phyloP scores from a whole-genome alignment of 2,329 filamentous ascomycete species.

The Penicillium paneum region DNA sequence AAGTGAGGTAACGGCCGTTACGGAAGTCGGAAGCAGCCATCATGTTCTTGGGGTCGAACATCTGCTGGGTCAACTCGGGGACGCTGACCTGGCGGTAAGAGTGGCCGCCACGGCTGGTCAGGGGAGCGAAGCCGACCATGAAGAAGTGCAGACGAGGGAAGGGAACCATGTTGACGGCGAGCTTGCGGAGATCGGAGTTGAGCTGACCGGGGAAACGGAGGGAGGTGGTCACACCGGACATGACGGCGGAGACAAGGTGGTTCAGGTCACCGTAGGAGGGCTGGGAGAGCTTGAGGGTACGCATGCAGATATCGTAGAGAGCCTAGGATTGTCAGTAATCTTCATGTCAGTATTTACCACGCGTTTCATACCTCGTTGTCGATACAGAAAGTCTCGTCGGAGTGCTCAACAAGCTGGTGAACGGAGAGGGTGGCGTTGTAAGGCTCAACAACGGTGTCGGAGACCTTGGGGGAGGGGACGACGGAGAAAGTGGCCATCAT shows the following conservation, averaged over 20 bases:
- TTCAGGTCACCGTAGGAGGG: conserved; percentile 99
- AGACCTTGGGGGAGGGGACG: conserved; percentile 97
- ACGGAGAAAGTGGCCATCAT: conserved; percentile 99
- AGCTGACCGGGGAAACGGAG: conserved; percentile 99
- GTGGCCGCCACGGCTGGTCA: conserved; percentile 87
- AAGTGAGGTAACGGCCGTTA: conserved; percentile 98
- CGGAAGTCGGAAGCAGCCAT: conserved; percentile 99
- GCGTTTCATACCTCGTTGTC: conserved; percentile 76
- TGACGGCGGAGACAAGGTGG: conserved; percentile 98
- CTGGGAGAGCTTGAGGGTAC: conserved; percentile 97
- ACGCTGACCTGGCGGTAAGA: conserved; percentile 97
- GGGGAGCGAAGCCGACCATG: conserved; percentile 99
- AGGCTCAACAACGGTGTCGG: conserved; percentile 98
- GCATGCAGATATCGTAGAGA: conserved; percentile 99
- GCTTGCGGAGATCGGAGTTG: conserved; percentile 99
- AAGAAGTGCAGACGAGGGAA: conserved; percentile 99
- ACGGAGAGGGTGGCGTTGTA: conserved; percentile 99
- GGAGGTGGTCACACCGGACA: conserved; percentile 98
- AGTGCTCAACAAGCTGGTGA: conserved; percentile 99
- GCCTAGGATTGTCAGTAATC: conserved; percentile 51
- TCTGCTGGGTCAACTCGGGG: conserved; percentile 98
- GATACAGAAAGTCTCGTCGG: conserved; percentile 99
- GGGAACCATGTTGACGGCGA: conserved; percentile 99
- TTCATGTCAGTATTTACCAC: neutral
- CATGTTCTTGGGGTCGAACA: conserved; percentile 99